Percentiles rank a stretch among this genome's conserved stretches.
Evolutionary conservation across 768 basidiomycete species (phyloP).

Genomic region (Lactarius indigo): DNA sequence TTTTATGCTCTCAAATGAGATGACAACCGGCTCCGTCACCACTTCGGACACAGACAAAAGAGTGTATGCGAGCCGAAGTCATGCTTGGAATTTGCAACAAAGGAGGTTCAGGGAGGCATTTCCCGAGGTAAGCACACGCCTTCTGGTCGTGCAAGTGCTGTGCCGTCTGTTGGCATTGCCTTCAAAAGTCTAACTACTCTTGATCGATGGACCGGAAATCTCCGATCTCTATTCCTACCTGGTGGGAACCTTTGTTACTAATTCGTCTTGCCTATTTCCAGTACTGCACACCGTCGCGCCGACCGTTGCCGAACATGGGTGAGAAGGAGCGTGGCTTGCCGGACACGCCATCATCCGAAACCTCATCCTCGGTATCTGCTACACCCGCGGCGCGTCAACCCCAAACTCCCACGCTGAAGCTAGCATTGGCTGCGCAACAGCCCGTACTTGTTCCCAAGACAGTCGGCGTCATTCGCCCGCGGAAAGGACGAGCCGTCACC

Average conservation of each 20-base stretch:
- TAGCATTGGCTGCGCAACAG: background rate
- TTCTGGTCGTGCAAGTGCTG: background rate
- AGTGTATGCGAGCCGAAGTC: constrained; percentile 70
- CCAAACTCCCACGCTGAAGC: constrained; percentile 30
- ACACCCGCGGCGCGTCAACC: constrained; percentile 10
- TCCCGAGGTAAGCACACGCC: constrained; percentile 63
- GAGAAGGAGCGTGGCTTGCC: constrained; percentile 64
- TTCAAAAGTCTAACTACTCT: background rate
- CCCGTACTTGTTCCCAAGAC: constrained; percentile 13
- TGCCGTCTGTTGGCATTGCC: constrained; percentile 5
- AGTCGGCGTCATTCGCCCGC: constrained; percentile 18
- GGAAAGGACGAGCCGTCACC: constrained; percentile 24
- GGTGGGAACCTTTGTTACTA: constrained; percentile 11
- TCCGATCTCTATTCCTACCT: constrained; percentile 1
- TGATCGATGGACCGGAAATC: constrained; percentile 7
- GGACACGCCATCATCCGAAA: constrained; percentile 28
- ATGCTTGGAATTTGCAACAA: constrained; percentile 80
- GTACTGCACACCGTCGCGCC: constrained; percentile 65
- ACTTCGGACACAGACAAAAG: constrained; percentile 78
- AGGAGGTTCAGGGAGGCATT: constrained; percentile 84
- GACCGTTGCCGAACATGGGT: constrained; percentile 92
- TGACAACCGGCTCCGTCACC: constrained; percentile 91
- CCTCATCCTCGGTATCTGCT: constrained; percentile 22
- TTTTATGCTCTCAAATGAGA: constrained; percentile 94
- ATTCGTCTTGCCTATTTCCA: constrained; percentile 35